Conservation (phyloP, 2,329 filamentous ascomycete genomes). For the Botrytis fabae region DNA sequence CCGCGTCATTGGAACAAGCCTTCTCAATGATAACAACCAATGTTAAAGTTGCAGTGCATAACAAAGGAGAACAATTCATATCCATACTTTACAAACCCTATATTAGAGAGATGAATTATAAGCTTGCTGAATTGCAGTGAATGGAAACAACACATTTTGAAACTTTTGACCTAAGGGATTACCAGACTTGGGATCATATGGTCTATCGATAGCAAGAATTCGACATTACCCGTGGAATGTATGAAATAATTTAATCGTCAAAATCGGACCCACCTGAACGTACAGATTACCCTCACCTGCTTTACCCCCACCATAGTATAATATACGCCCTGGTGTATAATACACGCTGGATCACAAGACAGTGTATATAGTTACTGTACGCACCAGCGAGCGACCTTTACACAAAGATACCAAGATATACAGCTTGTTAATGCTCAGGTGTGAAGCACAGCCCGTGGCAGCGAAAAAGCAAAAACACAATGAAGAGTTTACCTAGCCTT, state of each 20-base stretch:
- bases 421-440: neutral
- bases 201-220: neutral
- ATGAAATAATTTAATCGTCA: neutral
- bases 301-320: neutral
- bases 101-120: neutral
- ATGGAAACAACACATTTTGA: neutral
- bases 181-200: constrained; percentile 4
- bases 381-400: neutral
- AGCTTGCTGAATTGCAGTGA: neutral
- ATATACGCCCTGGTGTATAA: neutral
- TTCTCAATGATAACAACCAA: neutral
- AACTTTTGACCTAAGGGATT: neutral
- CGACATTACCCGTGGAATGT: neutral
- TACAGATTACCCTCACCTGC: neutral
- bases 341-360: neutral
- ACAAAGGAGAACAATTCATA: neutral
- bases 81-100: neutral
- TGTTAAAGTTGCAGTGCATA: neutral
- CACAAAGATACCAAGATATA: neutral
- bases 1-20: constrained; percentile 11
- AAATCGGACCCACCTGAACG: neutral
- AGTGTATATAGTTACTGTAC: neutral
- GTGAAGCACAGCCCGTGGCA: neutral
- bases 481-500: neutral
- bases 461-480: neutral